Percentiles rank a stretch among this genome's conserved stretches.
phyloP scores from a whole-genome alignment of 1,284 basidiomycete genomes.

The Wallemia mellicola region DNA sequence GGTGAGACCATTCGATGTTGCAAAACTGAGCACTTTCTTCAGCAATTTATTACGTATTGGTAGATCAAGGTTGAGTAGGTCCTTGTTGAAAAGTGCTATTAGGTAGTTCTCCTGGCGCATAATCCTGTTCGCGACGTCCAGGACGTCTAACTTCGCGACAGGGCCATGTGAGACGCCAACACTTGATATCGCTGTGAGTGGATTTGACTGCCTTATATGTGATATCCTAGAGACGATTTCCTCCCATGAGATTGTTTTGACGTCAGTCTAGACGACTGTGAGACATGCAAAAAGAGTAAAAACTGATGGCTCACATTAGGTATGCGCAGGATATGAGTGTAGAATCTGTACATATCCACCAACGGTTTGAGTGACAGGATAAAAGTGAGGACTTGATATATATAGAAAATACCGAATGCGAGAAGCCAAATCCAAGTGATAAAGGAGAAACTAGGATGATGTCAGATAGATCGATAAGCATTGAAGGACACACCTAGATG shows the following conservation, averaged over 20 bases:
- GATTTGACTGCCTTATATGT: slow-evolving; percentile 64
- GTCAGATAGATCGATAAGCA: slow-evolving; percentile 1
- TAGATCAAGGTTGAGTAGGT: slow-evolving; percentile 50
- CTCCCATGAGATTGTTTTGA: slow-evolving; percentile 89
- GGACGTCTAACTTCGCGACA: slow-evolving; percentile 57
- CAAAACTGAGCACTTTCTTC: slow-evolving; percentile 8
- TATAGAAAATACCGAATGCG: slow-evolving; percentile 48
- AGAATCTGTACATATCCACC: slow-evolving; percentile 74
- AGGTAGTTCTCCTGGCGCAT: slow-evolving; percentile 95
- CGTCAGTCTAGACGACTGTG: slow-evolving; percentile 45
- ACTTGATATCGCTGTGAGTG: slow-evolving; percentile 44
- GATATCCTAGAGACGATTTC: slow-evolving; percentile 70
- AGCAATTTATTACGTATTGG: slow-evolving; percentile 30
- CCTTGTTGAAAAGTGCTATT: slow-evolving; percentile 90
- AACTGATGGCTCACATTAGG: slow-evolving; percentile 20
- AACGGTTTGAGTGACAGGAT: slow-evolving; percentile 31
- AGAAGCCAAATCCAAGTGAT: slow-evolving; percentile 11
- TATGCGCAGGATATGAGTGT: slow-evolving; percentile 24
- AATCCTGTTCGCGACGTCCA: slow-evolving; percentile 85
- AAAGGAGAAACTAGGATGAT: slow-evolving; percentile 28
- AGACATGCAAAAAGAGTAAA: neutral
- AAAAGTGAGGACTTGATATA: slow-evolving; percentile 23
- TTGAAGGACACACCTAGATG: slow-evolving; percentile 30
- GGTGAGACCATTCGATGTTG: slow-evolving; percentile 25
- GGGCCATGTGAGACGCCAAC: slow-evolving; percentile 19